Evolutionary conservation across 2,329 filamentous ascomycete species (phyloP), one percentile per base, ranked within the genome.

Genomic region (Aspergillus eucalypticola): DNA sequence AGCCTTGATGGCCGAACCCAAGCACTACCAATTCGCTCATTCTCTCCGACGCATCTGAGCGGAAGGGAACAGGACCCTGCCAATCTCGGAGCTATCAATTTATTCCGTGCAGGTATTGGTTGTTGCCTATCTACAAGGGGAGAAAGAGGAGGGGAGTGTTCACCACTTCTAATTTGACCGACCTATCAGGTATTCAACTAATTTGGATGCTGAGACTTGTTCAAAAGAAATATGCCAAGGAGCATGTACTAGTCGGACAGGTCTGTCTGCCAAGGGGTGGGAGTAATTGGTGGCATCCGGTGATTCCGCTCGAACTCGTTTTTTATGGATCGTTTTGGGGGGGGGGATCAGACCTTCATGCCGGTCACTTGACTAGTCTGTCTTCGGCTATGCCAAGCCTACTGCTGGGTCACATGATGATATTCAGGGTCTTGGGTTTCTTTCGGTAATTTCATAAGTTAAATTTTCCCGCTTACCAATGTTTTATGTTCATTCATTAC

Each of bases 41-140:
- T 50, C 46, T 50, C 25, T 27, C 46, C 46, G 46, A 50, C 15
- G 46, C 23, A 7, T 29, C n/a, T 50, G n/a, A 8, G 25, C 25
- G 10, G 41, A 17, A 27, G 25, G 25, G 15, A 25, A 15, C 21
- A 49, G 25, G 46, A 50, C 46, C 46, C 46, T 50, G 46, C 46
- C 46, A 50, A 50, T 50, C 46, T 50, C 46, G 46, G 46, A 50
- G 46, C 46, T 50, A 50, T 50, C 46, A 29, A 29, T 11, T 29
- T 19, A 25, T 8, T 29, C 25, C 25, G 15, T n/a, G 10, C 23
- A 49, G 8, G 44, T 17, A 49, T 27, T 49, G 44, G 15, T 27
- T 27, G 44, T 49, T 44, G 41, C 41, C 41, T 44, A 23, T 6
- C 32, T 15, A 13, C 32, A 35, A 13, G 32, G 5, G 32, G 4